Evolutionary conservation across 2,329 filamentous ascomycete genomes (phyloP), one percentile per base, ranked within the genome.

Genomic region (Colletotrichum chlorophyti): DNA sequence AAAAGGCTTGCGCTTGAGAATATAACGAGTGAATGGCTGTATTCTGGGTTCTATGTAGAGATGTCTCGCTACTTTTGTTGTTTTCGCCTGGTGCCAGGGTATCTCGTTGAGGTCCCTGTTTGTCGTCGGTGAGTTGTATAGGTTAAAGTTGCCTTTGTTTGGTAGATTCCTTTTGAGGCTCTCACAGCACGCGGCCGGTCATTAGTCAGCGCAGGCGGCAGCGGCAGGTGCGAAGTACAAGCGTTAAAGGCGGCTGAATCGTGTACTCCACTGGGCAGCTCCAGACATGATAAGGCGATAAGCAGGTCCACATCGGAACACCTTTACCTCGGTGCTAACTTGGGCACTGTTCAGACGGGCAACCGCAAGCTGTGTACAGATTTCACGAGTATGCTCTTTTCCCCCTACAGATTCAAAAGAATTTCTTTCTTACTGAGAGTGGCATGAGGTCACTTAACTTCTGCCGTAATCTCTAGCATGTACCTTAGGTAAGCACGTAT

Each of bases 61-160:
- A 17, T 27, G 2, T 17, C 21, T 50, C 37, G 37, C 26, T 12
- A 32, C 4, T 43, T 15, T 40, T 32, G 57, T 43, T 7, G 19
- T 31, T 7, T 45, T 46, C 15, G 6, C 35, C 35, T 31, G 46
- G 26, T 53, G 40, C n/a, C 37, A 48, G 53, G 34, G 34, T 45
- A 46, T 52, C 32, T 60, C 58, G 54, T 49, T 60, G 55, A 38
- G 57, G n/a, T n/a, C 49, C 55, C 51, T 53, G 65, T 65, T 66
- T 63, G 62, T 63, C 65, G 40, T 60, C 64, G 59, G 66, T 71
- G 69, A 65, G 72, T 65, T 75, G 72, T 71, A 74, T 63, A 69
- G 71, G 71, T 65, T 65, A 73, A 70, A 70, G 70, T 75, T 75
- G 68, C 62, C 65, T 66, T 65, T 60, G 65, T 66, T 53, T 50